Base-by-base conservation (phyloP, 345 rosid genomes). In the Cardiospermum halicacabum region DNA sequence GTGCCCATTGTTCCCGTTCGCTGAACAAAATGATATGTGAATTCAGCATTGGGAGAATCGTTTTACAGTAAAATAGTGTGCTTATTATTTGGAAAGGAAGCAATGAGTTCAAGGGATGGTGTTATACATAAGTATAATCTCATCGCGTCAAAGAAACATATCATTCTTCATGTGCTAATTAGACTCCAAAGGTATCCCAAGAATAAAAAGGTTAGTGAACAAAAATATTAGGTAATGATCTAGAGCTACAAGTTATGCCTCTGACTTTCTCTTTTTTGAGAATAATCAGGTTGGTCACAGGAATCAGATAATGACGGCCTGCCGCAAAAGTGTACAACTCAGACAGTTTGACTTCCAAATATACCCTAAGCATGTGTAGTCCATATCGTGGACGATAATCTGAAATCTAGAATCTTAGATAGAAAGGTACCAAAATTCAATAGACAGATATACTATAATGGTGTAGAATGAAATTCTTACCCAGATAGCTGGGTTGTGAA, bases 1-100 rank as follows among this genome's bases (percentile, higher is more conserved):
- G 85, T 39, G 84, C 92, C 95, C 98, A 92, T 77, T 84, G 91
- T 36, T 84, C 96, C 42, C 77, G 84, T 56, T 65, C 83, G 73
- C 96, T 92, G 82, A 11, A 56, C 15, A 50, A 28, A 64, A 34
- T 21, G 39, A 26, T 37, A 55, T 51, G 37, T 11, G 39, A 59
- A 65, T 64, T 67, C 51, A 69, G 57, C 48, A 22, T n/a, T 43
- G 26, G 16, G 71, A 5, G 16, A 40, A 27, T 55, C 26, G 31
- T 34, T 34, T 15, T 5, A 32, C 58, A 51, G 27, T 36, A 39
- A 53, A 53, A 26, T 37, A 7, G 6, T 37, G 37, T 28, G 24
- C 13, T 39, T 54, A n/a, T 49, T 27, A 31, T 67, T 36, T 8
- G 21, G 45, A 45, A 64, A 21, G 42, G 3, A 64, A 37, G 66